Evolutionary conservation across 2,329 filamentous ascomycete species (phyloP), one percentile per base, ranked within the genome.

Genomic region (Colletotrichum endophyticum): DNA sequence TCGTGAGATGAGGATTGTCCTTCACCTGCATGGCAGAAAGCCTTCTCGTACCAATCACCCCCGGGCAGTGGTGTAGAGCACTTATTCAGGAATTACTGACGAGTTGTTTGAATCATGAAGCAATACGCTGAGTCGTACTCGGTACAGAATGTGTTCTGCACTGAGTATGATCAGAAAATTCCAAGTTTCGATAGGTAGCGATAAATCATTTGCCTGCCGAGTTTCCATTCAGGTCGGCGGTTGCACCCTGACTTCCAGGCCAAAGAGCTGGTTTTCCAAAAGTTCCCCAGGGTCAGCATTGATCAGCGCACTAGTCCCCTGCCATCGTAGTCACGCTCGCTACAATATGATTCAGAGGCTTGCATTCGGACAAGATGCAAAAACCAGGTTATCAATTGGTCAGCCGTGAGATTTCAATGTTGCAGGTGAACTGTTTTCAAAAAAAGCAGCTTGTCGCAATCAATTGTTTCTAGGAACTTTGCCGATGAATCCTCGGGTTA

Each of bases 361-460:
- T 49, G 39, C 39, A n/a, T 22, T 49, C 39, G 39, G 19, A 9
- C 1, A 22, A n/a, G 19, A 49, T 0, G 19, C 39, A 49, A n/a
- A 22, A 0, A 4, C 19, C 19, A 49, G 39, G 0, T 0, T 2
- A n/a, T 49, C 9, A 49, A 0, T 12, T 12, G 19, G 0, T 49
- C 19, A 1, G 9, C 19, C 0, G 19, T 12, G 39, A n/a, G 19
- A 49, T 22, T 49, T 19, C 19, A 49, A 1, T 44, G 19, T n/a
- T 49, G 19, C 39, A 12, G 19, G 39, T 49, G 19, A n/a, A 7
- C 19, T 11, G 0, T 0, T 49, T 1, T 5, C 0, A 0, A 49
- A 5, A 49, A 49, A 6, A n/a, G n/a, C n/a, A n/a, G n/a, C n/a
- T n/a, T n/a, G 19, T 2, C 0, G 19, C 5, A n/a, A 3, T 44